These are phyloP conservation scores for Verticillium nubilum DNA, from an alignment of 2,329 filamentous ascomycete genomes.

Conservation along the genomic window DNA sequence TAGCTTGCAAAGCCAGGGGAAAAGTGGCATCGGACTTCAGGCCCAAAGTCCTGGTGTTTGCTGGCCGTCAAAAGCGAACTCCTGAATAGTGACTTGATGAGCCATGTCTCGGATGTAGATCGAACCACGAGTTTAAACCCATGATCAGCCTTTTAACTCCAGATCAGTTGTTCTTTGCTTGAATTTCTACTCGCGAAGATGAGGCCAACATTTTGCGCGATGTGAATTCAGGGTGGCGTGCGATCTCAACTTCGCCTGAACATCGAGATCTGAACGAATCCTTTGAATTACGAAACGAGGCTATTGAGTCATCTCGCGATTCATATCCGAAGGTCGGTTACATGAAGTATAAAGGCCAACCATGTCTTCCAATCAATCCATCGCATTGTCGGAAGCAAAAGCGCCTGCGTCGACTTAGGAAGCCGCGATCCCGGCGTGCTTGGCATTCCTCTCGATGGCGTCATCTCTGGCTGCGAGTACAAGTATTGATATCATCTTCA, in stretches of 20 bases:
- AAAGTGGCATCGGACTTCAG: constrained; percentile 16
- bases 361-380: background rate
- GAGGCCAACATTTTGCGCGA: background rate
- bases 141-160: background rate
- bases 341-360: background rate
- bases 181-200: background rate
- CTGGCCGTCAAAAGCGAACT: constrained; percentile 16
- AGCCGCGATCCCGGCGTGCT: background rate
- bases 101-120: background rate
- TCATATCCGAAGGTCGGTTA: background rate
- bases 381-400: background rate
- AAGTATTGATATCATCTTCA: background rate
- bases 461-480: background rate
- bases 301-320: background rate
- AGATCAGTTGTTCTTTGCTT: background rate
- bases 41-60: constrained; percentile 15
- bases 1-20: constrained; percentile 14
- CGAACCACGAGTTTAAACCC: no score
- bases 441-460: background rate
- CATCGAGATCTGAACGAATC: background rate
- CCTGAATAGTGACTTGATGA: constrained; percentile 2
- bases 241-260: background rate
- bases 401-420: background rate
- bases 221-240: constrained; percentile 1
- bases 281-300: background rate